These are phyloP conservation scores for Erodium texanum DNA, from an alignment of 441 rosid genomes.

Conservation along the genomic window DNA sequence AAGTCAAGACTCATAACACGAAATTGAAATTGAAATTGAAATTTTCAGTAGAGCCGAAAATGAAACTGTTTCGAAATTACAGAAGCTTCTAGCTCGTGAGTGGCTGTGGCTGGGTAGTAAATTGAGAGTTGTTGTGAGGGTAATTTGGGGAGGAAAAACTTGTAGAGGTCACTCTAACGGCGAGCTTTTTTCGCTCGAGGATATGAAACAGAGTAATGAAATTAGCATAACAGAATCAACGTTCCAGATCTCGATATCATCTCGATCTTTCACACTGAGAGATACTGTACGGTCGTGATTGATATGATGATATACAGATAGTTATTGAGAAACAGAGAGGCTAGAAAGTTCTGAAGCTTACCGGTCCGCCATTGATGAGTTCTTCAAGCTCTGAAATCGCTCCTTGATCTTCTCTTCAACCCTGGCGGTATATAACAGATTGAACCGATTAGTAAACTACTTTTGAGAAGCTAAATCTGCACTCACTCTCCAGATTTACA, in stretches of 20 bases:
- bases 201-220: not conserved
- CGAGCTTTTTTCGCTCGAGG: too few relatives aligned
- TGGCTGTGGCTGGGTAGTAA: not conserved
- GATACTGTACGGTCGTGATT: constrained; percentile 34
- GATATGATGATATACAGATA: too few relatives aligned
- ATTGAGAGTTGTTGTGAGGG: not conserved
- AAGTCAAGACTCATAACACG: too few relatives aligned
- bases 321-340: not conserved
- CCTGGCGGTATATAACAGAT: not conserved
- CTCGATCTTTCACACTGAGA: constrained; percentile 28
- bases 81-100: not conserved
- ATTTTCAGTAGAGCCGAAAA: not conserved
- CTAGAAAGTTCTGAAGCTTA: constrained; percentile 17
- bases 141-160: not conserved
- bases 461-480: not conserved
- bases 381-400: constrained; percentile 38
- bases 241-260: constrained; percentile 58
- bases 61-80: not conserved
- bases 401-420: constrained; percentile 29
- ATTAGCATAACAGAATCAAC: constrained; percentile 38
- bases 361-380: constrained; percentile 64
- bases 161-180: not conserved
- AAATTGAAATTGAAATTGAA: not conserved
- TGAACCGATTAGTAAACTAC: not conserved
- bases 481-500: not conserved